Evolutionary conservation across 768 basidiomycete genomes (phyloP).

Genomic region (Chalciporus chontae): DNA sequence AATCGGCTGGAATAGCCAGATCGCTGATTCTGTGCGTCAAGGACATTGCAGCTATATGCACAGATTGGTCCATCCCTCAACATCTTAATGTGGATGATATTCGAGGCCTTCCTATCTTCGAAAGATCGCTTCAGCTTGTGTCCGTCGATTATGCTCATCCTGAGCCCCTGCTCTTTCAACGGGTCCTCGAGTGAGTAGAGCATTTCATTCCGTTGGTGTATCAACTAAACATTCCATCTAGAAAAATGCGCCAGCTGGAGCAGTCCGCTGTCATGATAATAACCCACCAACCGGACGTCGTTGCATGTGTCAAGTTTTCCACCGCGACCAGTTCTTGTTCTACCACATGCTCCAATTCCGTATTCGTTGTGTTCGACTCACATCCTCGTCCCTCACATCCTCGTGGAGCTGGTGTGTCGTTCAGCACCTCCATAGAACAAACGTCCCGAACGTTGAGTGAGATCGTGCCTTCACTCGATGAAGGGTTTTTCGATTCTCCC

Average conservation of each 20-base stretch:
- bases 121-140: constrained; percentile 34
- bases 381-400: constrained; percentile 61
- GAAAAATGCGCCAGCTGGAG: constrained; percentile 19
- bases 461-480: constrained; percentile 46
- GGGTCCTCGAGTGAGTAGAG: constrained; percentile 24
- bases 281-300: constrained; percentile 69
- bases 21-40: constrained; percentile 19
- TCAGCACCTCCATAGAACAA: constrained; percentile 44
- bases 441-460: constrained; percentile 43
- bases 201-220: not conserved
- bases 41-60: constrained; percentile 57
- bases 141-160: constrained; percentile 38
- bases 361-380: constrained; percentile 65
- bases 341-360: constrained; percentile 12
- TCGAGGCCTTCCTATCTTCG: constrained; percentile 45
- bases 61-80: constrained; percentile 47
- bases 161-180: constrained; percentile 35
- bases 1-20: not conserved
- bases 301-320: constrained; percentile 45
- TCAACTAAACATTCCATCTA: constrained; percentile 12
- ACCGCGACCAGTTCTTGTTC: not conserved
- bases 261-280: constrained; percentile 44
- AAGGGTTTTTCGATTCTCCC: constrained; percentile 37
- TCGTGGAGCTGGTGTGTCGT: constrained; percentile 54
- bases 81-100: constrained; percentile 59